phyloP scores from a whole-genome alignment of 2,329 filamentous ascomycete species.

The Clarireedia sp. region DNA sequence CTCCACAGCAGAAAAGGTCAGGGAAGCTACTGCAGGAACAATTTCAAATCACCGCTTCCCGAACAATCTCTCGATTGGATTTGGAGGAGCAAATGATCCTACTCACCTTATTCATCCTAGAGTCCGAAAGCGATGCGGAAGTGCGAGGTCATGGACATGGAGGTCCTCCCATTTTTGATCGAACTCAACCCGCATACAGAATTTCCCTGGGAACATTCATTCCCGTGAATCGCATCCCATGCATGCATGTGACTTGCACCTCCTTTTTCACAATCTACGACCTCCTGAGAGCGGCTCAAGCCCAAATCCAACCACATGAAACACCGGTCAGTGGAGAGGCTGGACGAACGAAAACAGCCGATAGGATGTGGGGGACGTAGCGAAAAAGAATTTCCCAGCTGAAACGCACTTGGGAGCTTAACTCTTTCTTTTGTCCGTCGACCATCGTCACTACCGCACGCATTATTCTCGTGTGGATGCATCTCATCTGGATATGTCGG shows the following conservation, averaged over 20 bases:
- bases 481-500: neutral
- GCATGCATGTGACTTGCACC: neutral
- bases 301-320: slow-evolving; percentile 1
- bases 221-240: neutral
- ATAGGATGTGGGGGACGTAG: neutral
- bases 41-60: neutral
- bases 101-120: neutral
- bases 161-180: neutral
- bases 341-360: neutral
- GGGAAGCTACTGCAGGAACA: neutral
- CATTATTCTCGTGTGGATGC: neutral
- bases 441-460: too few relatives aligned
- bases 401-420: slow-evolving; percentile 4
- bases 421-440: neutral
- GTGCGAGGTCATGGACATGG: too few relatives aligned
- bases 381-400: neutral
- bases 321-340: neutral
- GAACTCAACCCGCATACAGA: neutral
- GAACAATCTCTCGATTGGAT: neutral
- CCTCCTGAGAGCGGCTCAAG: neutral
- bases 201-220: neutral
- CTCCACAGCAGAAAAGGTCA: neutral
- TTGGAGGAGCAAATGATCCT: neutral
- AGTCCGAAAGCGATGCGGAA: neutral
- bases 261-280: neutral